These are phyloP conservation scores for Fusarium austroafricanum DNA, from an alignment of 2,329 filamentous ascomycete genomes.

Conservation along the genomic window DNA sequence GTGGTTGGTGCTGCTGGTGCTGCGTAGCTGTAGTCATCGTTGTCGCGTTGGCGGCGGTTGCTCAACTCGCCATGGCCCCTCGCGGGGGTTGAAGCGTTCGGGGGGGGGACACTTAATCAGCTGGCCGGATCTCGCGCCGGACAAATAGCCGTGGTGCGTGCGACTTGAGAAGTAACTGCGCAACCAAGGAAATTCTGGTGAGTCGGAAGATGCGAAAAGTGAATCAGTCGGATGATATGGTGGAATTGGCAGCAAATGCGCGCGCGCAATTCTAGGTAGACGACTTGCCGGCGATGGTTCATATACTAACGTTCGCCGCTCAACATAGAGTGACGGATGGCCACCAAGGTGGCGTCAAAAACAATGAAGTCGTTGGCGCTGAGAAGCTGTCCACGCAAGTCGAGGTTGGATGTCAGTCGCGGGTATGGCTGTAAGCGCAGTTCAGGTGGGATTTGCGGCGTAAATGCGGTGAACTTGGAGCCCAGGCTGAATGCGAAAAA, in stretches of 20 bases:
- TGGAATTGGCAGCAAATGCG: slow-evolving; percentile 2
- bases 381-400: slow-evolving; percentile 1
- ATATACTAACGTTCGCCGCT: slow-evolving; percentile 18
- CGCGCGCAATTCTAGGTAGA: slow-evolving; percentile 8
- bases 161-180: slow-evolving; percentile 4
- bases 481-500: slow-evolving; percentile 23
- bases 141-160: background rate
- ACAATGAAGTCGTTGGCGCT: background rate
- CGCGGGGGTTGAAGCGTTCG: slow-evolving; percentile 28
- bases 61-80: slow-evolving; percentile 53
- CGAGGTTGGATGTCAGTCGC: slow-evolving; percentile 17
- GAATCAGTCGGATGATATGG: slow-evolving; percentile 5
- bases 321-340: slow-evolving; percentile 4
- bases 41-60: slow-evolving; percentile 46
- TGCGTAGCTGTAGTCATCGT: slow-evolving; percentile 52
- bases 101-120: slow-evolving; percentile 26
- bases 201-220: slow-evolving; percentile 4
- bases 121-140: slow-evolving; percentile 25
- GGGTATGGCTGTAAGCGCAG: slow-evolving; percentile 24
- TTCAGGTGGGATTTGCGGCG: slow-evolving; percentile 30
- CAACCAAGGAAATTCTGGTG: background rate
- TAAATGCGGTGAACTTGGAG: slow-evolving; percentile 29
- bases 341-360: slow-evolving; percentile 3
- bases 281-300: slow-evolving; percentile 6
- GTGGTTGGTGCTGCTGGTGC: slow-evolving; percentile 49